These are phyloP conservation scores for Coemansia furcata DNA, from an alignment of 192 early-diverging fungal species.

Conservation along the genomic window DNA sequence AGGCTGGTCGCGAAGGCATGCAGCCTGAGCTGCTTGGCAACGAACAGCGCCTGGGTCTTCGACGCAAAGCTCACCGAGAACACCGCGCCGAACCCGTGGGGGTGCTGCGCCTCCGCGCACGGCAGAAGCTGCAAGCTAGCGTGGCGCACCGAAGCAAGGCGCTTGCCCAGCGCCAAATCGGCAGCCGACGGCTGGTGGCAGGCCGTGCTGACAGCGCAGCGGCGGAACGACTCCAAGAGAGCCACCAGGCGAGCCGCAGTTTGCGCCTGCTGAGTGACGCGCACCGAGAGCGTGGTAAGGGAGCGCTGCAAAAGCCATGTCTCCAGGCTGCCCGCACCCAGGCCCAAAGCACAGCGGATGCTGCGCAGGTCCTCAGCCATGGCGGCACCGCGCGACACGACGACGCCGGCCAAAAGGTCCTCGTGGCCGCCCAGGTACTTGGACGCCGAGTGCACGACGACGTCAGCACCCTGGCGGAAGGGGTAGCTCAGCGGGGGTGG, in stretches of 20 bases:
- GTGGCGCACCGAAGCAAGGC: conserved; percentile 39
- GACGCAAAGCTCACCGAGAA: conserved; percentile 51
- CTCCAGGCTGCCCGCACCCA: conserved; percentile 64
- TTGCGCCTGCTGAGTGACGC: conserved; percentile 61
- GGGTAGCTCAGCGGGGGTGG: conserved; percentile 67
- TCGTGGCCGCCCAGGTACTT: conserved; percentile 75
- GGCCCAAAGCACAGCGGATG: conserved; percentile 56
- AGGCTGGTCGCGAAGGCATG: conserved; percentile 62
- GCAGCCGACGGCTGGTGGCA: conserved; percentile 31
- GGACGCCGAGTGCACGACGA: conserved; percentile 68
- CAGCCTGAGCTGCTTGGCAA: conserved; percentile 45
- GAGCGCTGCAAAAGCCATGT: conserved; percentile 63
- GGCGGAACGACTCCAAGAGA: conserved; percentile 51
- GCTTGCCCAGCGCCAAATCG: conserved; percentile 21
- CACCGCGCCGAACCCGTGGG: conserved; percentile 39
- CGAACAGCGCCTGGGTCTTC: conserved; percentile 49
- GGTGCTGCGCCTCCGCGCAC: conserved; percentile 41
- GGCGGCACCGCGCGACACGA: conserved; percentile 51
- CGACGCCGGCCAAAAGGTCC: conserved; percentile 65
- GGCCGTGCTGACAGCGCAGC: conserved; percentile 38
- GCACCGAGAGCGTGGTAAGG: conserved; percentile 60
- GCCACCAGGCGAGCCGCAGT: conserved; percentile 55
- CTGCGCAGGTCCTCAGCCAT: conserved; percentile 41
- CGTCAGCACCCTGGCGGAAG: conserved; percentile 61
- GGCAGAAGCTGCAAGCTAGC: conserved; percentile 23